These are phyloP conservation scores for Citrus medica DNA, from an alignment of 345 rosid genomes.

Conservation along the genomic window DNA sequence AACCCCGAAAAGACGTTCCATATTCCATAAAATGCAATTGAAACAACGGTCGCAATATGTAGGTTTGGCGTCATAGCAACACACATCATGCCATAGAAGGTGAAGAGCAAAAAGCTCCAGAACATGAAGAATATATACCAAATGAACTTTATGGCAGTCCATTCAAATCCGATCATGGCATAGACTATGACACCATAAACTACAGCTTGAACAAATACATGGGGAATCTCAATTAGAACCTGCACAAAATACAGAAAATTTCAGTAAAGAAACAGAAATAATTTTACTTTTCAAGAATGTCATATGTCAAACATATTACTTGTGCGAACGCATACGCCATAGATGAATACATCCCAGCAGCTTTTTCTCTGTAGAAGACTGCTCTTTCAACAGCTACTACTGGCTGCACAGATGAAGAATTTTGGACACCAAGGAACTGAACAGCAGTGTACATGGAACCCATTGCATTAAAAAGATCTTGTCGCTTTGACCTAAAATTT, in stretches of 20 bases:
- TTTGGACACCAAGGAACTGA: slow-evolving; percentile 53
- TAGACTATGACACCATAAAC: slow-evolving; percentile 15
- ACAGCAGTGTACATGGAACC: slow-evolving; percentile 50
- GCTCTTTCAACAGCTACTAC: slow-evolving; percentile 51
- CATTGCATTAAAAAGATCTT: slow-evolving; percentile 50
- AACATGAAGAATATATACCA: slow-evolving; percentile 47
- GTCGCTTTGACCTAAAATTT: slow-evolving; percentile 13
- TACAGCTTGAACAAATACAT: slow-evolving; percentile 30
- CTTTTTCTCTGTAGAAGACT: slow-evolving; percentile 57
- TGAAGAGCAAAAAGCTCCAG: slow-evolving; percentile 45
- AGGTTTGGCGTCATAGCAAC: slow-evolving; percentile 43
- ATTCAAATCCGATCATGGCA: slow-evolving; percentile 37
- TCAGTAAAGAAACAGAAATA: not conserved
- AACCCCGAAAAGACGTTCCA: slow-evolving; percentile 54
- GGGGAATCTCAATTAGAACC: slow-evolving; percentile 42
- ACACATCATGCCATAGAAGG: slow-evolving; percentile 48
- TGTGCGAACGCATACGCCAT: slow-evolving; percentile 23
- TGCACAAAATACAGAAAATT: slow-evolving; percentile 1
- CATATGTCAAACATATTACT: slow-evolving; percentile 27
- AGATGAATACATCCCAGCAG: slow-evolving; percentile 54
- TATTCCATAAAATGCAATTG: slow-evolving; percentile 29
- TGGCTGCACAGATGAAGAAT: slow-evolving; percentile 44
- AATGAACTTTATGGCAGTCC: slow-evolving; percentile 35
- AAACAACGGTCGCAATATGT: slow-evolving; percentile 33
- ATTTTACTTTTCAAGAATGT: not conserved